These are phyloP conservation scores for Spongiforma sp. DNA, from an alignment of 1,284 basidiomycete species.

Conservation along the genomic window DNA sequence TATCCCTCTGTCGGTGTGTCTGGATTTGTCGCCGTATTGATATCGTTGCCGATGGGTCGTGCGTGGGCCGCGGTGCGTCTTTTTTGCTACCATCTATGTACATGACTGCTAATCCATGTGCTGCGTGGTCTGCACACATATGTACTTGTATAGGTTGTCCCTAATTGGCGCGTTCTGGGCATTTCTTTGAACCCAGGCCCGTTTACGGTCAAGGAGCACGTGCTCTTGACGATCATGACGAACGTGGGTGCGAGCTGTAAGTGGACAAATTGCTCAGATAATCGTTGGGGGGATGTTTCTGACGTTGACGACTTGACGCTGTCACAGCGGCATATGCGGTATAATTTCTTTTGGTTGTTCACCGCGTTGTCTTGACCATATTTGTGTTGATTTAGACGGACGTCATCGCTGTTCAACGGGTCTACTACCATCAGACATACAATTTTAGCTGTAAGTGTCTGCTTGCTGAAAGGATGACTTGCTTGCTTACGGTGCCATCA, in stretches of 20 bases:
- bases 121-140: too few relatives aligned
- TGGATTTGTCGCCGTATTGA: slow-evolving; percentile 63
- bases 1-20: slow-evolving; percentile 59
- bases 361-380: neutral
- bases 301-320: neutral
- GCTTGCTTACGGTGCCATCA: slow-evolving; percentile 16
- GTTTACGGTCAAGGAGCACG: slow-evolving; percentile 77
- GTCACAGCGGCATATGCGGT: slow-evolving; percentile 39
- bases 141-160: slow-evolving; percentile 44
- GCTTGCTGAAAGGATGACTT: neutral
- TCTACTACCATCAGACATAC: slow-evolving; percentile 65
- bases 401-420: slow-evolving; percentile 76
- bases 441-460: slow-evolving; percentile 62
- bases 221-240: slow-evolving; percentile 79
- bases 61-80: slow-evolving; percentile 53
- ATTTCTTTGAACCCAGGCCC: slow-evolving; percentile 69
- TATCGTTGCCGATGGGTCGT: slow-evolving; percentile 69
- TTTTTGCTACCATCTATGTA: neutral
- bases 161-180: slow-evolving; percentile 63
- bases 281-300: neutral
- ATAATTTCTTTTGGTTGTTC: slow-evolving; percentile 1
- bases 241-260: slow-evolving; percentile 58
- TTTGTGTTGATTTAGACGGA: slow-evolving; percentile 53
- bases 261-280: slow-evolving; percentile 10
- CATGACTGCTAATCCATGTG: neutral